Base-by-base conservation (phyloP, 441 rosid genomes). In the Erodium moschatum region DNA sequence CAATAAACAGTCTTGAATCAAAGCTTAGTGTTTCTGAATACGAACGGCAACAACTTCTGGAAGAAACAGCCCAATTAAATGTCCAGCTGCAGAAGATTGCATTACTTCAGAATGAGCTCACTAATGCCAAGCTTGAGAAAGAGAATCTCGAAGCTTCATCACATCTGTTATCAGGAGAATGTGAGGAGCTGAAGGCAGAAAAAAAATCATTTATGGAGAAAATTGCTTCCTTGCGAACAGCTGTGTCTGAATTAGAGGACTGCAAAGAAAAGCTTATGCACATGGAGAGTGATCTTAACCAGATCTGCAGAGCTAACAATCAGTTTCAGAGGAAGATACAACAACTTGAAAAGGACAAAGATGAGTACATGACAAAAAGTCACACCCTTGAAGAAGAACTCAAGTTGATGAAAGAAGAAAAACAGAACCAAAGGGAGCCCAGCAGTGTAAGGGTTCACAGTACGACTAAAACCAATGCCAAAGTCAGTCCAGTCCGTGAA, bases 11-110 rank as follows among this genome's bases (percentile, higher is more conserved):
- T 33, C 84, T 85, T 16, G 90, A 85, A 71, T 70, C 78, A 64
- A 84, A 78, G 81, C 85, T 84, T 13, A 81, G 85, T n/a, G 84
- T 83, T 35, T 85, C 84, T 8, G 87, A 85, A 69, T 83, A 81
- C 35, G 89, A 87, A 72, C 68, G 78, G 15, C 84, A 80, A 58
- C 65, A 72, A 74, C 75, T 82, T 63, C 38, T 75, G 35, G 87
- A 85, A 67, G 80, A 85, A 75, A 66, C 73, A 19, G 60, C n/a
- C 16, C 64, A 70, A 42, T 7, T 79, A 78, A 85, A 85, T 73
- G 70, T 52, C 33, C 80, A 79, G 70, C 58, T 75, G 66, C 77
- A 67, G 74, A 73, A 79, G 60, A 46, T 80, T 9, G 80, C 69
- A 44, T 62, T 71, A 67, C 81, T 84, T 42, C 76, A 69, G 77